Conservation (phyloP, 257 asterid genomes). For the Leonotis leonurus region DNA sequence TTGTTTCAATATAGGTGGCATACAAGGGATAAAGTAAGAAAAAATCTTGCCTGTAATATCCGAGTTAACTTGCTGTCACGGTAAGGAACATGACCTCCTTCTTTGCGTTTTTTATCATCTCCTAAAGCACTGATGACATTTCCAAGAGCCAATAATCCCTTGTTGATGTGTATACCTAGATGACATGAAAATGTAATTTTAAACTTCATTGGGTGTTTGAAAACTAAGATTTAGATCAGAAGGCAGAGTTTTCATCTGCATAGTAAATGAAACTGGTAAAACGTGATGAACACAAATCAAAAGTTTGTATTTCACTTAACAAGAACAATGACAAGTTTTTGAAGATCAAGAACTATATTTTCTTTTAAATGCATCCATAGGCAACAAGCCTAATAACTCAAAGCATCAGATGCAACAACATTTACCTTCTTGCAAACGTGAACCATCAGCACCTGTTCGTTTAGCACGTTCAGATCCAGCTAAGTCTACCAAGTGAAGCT, state of each 20-base stretch:
- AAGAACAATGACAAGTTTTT: not conserved
- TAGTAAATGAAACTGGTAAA: not conserved
- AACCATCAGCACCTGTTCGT: conserved; percentile 98
- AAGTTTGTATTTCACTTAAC: not conserved
- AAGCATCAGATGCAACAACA: not conserved
- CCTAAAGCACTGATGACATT: conserved; percentile 97
- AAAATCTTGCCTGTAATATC: conserved; percentile 58
- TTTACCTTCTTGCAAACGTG: conserved; percentile 87
- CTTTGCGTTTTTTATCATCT: conserved; percentile 89
- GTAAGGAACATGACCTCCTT: conserved; percentile 98
- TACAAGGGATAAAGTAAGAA: not conserved
- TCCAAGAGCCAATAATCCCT: conserved; percentile 92
- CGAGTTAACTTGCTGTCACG: conserved; percentile 98
- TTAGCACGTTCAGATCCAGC: conserved; percentile 99
- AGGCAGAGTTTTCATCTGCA: not conserved
- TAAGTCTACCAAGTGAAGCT: conserved; percentile 92
- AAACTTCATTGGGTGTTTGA: conserved; percentile 4
- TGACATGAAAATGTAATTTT: not conserved
- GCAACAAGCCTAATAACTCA: not conserved
- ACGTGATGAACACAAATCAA: not conserved
- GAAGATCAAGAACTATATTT: not conserved
- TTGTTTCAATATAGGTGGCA: not conserved
- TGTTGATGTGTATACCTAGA: conserved; percentile 94
- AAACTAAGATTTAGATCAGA: not conserved
- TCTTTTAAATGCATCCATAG: not conserved